phyloP scores from a whole-genome alignment of 305 asterid genomes.

The Fraxinus ornus region DNA sequence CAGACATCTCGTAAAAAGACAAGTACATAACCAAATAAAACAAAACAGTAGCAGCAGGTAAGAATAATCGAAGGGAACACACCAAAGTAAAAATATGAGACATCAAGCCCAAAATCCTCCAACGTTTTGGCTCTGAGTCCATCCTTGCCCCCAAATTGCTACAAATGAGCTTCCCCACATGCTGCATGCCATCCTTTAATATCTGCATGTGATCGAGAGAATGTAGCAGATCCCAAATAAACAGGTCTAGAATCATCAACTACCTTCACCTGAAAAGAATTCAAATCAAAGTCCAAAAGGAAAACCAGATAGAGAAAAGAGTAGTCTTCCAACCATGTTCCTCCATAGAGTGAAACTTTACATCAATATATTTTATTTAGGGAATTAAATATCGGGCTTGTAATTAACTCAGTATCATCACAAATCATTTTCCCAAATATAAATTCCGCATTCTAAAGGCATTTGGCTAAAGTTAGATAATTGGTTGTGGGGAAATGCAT shows the following conservation, averaged over 20 bases:
- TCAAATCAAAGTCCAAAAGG: neutral
- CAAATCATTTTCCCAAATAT: neutral
- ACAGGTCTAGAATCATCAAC: slow-evolving; percentile 75
- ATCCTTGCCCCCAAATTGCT: slow-evolving; percentile 96
- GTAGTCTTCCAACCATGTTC: neutral
- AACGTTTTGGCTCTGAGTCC: slow-evolving; percentile 96
- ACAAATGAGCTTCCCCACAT: slow-evolving; percentile 84
- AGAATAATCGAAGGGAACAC: neutral
- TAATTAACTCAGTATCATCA: neutral
- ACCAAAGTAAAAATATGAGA: neutral
- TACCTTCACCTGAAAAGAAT: slow-evolving; percentile 56
- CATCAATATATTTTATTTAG: neutral
- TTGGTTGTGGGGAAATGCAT: neutral
- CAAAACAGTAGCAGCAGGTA: neutral
- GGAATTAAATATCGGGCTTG: neutral
- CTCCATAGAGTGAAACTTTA: neutral
- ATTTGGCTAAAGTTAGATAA: neutral
- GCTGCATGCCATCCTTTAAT: slow-evolving; percentile 93
- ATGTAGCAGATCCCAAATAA: slow-evolving; percentile 16
- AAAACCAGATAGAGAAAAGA: neutral
- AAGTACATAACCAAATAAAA: neutral
- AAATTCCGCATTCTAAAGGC: neutral
- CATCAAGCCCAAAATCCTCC: slow-evolving; percentile 56
- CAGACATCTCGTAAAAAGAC: slow-evolving; percentile 6
- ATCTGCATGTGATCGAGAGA: slow-evolving; percentile 49